Percentiles rank a stretch among this genome's conserved stretches.
phyloP scores from a whole-genome alignment of 495 filamentous ascomycete genomes.

The Aspergillus bridgeri region DNA sequence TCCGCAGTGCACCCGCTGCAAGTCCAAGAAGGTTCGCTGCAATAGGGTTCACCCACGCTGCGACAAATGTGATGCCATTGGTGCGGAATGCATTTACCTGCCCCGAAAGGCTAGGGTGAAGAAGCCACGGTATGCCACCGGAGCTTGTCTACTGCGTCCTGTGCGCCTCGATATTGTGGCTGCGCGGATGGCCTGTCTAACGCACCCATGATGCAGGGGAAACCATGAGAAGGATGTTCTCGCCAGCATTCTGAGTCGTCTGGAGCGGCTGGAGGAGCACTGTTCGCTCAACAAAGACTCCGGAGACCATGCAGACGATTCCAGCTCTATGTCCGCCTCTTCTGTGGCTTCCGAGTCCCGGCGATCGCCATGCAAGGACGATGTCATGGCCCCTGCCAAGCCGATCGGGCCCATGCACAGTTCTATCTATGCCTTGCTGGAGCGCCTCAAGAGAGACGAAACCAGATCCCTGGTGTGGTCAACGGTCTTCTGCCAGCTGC shows the following conservation, averaged over 20 bases:
- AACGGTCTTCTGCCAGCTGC: constrained; percentile 19
- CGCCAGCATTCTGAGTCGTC: constrained; percentile 12
- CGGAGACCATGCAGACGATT: background rate
- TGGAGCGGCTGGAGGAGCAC: constrained; percentile 21
- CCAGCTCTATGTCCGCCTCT: constrained; percentile 7
- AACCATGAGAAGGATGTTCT: constrained; percentile 14
- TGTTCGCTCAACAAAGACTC: constrained; percentile 8
- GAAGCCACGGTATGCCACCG: constrained; percentile 12
- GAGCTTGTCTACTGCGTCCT: no score
- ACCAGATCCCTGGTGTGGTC: constrained; percentile 8
- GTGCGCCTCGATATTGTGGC: no score
- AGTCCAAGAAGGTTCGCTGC: constrained; percentile 24
- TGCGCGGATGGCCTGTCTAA: background rate
- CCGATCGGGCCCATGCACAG: background rate
- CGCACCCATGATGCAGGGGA: background rate
- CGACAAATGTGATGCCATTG: constrained; percentile 19
- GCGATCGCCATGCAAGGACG: background rate
- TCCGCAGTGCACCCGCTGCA: constrained; percentile 18
- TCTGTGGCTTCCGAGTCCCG: background rate
- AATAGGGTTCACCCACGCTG: constrained; percentile 18
- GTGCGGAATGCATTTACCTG: constrained; percentile 14
- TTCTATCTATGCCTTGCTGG: constrained; percentile 1
- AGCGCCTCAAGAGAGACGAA: constrained; percentile 4
- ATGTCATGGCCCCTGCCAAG: background rate
- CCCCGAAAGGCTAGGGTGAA: constrained; percentile 16